Conservation (phyloP, 192 early-diverging fungal species). For the Coemansia sp. region DNA sequence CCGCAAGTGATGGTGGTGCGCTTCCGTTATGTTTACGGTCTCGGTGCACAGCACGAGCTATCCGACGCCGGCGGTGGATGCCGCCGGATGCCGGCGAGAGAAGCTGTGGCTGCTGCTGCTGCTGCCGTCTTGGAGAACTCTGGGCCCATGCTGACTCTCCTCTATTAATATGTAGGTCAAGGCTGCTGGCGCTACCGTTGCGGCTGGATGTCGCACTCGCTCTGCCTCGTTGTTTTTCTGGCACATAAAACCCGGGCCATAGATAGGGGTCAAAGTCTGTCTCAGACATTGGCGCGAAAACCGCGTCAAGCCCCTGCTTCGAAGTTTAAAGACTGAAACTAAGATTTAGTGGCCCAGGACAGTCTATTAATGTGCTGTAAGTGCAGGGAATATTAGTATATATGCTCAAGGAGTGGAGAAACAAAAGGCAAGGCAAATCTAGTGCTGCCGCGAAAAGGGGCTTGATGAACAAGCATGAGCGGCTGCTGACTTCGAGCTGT, state of each 20-base stretch:
- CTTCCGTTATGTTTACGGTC: conserved; percentile 1
- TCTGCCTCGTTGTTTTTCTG: conserved; percentile 8
- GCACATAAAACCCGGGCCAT: not conserved
- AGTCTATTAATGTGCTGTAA: too few species aligned
- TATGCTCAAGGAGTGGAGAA: too few species aligned
- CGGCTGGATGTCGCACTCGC: conserved; percentile 8
- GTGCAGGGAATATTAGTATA: too few species aligned
- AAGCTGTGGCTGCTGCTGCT: conserved; percentile 8
- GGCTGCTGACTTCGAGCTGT: too few species aligned
- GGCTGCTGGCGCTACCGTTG: conserved; percentile 7
- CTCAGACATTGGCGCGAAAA: conserved; percentile 1
- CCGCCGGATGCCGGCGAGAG: conserved; percentile 16
- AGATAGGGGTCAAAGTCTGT: not conserved
- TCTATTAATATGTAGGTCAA: not conserved
- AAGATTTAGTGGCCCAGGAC: not conserved
- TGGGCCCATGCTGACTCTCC: not conserved
- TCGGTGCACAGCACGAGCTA: conserved; percentile 10
- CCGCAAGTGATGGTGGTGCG: conserved; percentile 5
- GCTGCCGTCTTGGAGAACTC: not conserved
- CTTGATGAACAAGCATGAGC: too few species aligned
- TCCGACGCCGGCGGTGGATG: conserved; percentile 26
- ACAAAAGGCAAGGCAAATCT: too few species aligned
- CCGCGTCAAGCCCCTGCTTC: not conserved
- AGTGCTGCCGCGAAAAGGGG: too few species aligned
- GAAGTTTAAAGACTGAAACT: not conserved